Conservation (phyloP, 345 rosid genomes). For the Pistacia vera region DNA sequence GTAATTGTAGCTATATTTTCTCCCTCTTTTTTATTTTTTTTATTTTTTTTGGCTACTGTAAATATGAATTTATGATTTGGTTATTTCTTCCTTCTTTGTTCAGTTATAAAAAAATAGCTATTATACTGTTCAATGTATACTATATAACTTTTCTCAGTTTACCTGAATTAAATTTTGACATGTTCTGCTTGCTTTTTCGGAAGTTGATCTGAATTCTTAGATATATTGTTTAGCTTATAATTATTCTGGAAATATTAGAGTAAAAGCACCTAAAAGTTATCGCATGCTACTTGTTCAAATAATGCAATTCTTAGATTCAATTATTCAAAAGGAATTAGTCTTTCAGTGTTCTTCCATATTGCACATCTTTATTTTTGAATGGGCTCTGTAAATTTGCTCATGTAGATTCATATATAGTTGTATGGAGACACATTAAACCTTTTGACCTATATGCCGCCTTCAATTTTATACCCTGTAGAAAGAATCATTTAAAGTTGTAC, state of each 20-base stretch:
- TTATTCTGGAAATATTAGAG: too few species aligned
- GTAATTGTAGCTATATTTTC: not conserved
- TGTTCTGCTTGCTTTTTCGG: not conserved
- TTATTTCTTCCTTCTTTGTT: too few species aligned
- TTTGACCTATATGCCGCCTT: not conserved
- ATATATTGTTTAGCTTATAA: not conserved
- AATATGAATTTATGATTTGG: too few species aligned
- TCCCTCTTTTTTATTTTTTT: not conserved
- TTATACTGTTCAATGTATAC: not conserved
- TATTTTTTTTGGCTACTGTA: too few species aligned
- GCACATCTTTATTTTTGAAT: not conserved
- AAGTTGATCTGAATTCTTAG: not conserved
- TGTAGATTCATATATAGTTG: not conserved
- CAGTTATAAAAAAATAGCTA: not conserved
- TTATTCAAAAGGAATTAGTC: not conserved
- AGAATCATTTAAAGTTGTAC: not conserved
- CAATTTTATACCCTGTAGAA: not conserved
- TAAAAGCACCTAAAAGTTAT: not conserved
- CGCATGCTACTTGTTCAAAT: not conserved
- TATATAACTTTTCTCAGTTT: not conserved
- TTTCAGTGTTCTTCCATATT: not conserved
- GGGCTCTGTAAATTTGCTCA: not conserved
- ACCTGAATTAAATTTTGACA: not conserved
- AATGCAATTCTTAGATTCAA: not conserved
- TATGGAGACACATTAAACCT: not conserved